Percentiles rank a stretch among this genome's conserved stretches.
phyloP scores from a whole-genome alignment of 2,329 filamentous ascomycete species.

The Claviceps sorghi region DNA sequence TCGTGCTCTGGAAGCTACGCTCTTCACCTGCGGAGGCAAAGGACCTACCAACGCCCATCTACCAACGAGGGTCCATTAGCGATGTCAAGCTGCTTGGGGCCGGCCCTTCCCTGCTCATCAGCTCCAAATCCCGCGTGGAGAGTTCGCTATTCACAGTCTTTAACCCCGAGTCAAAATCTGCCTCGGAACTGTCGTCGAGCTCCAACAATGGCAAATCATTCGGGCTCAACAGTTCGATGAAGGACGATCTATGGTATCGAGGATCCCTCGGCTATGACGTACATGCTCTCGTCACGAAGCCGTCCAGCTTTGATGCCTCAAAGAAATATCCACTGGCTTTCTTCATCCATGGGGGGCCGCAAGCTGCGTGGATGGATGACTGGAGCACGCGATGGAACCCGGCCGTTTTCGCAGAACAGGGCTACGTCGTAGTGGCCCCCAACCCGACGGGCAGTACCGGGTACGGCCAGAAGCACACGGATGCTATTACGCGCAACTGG shows the following conservation, averaged over 20 bases:
- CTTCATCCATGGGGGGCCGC: constrained; percentile 71
- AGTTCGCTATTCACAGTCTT: constrained; percentile 55
- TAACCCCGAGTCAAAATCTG: constrained; percentile 25
- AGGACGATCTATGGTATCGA: constrained; percentile 54
- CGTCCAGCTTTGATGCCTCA: constrained; percentile 48
- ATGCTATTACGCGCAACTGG: constrained; percentile 70
- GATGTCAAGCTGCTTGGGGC: constrained; percentile 38
- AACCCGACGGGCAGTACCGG: constrained; percentile 76
- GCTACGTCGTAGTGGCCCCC: constrained; percentile 67
- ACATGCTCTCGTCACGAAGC: constrained; percentile 55
- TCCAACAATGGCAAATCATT: constrained; percentile 52
- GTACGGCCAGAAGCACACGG: constrained; percentile 63
- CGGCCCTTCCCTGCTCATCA: constrained; percentile 42
- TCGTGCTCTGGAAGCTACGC: constrained; percentile 47
- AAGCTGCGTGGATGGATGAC: constrained; percentile 58
- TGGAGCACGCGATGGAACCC: constrained; percentile 83
- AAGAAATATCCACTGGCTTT: constrained; percentile 70
- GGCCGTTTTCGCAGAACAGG: constrained; percentile 73
- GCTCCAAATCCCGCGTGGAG: constrained; percentile 54
- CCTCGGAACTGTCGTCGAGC: constrained; percentile 43
- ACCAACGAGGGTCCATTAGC: constrained; percentile 37
- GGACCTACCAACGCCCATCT: constrained; percentile 34
- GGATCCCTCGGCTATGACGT: constrained; percentile 50
- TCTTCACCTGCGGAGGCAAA: constrained; percentile 35
- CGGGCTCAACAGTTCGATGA: constrained; percentile 47